Evolutionary conservation across 108 stramenopile genomes (phyloP), one percentile per base, ranked within the genome.

Genomic region (Thalassiosira profunda): DNA sequence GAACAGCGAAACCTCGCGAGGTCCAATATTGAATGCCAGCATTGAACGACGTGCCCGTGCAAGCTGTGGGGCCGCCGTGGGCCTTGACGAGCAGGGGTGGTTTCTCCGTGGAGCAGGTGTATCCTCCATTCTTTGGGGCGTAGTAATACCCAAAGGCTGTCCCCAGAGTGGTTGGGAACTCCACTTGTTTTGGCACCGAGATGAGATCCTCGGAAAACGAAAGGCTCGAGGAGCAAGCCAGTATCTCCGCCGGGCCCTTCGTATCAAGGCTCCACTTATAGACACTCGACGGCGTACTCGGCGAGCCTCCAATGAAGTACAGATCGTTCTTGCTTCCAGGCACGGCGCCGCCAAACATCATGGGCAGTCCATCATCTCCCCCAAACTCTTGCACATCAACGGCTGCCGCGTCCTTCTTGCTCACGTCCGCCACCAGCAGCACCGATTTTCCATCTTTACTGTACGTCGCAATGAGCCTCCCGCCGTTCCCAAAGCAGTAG

Each of bases 1-100:
- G 67, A 10, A 94, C 79, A 26, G 89, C 92, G 76, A 90, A 94
- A 10, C 92, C 92, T 24, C 92, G 80, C 34, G 82, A 78, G 14
- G 89, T 89, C 89, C 89, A 94, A 74, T 70, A 90, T 57, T 94
- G 92, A 43, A 91, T 88, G 29, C 68, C 80, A 1, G 86, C 70
- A 51, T 82, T 83, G 61, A 89, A 94, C 24, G 82, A 78, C 9
- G 86, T 83, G 12, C 76, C 70, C 5, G 92, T 85, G 26, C 87
- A 80, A 0, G 85, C 69, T 29, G 91, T 92, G 14, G 91, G 91
- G 18, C 92, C 92, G 33, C 92, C 92, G 63, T 94, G 92, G 5
- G 84, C 89, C 58, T 94, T 94, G 24, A 94, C 89, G 21, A 94
- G 51, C 2, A 94, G 73, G 24, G 92, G 92, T 0, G 76, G 71